These are phyloP conservation scores for Trichoderma koningiopsis DNA, from an alignment of 2,329 filamentous ascomycete species.

Conservation along the genomic window DNA sequence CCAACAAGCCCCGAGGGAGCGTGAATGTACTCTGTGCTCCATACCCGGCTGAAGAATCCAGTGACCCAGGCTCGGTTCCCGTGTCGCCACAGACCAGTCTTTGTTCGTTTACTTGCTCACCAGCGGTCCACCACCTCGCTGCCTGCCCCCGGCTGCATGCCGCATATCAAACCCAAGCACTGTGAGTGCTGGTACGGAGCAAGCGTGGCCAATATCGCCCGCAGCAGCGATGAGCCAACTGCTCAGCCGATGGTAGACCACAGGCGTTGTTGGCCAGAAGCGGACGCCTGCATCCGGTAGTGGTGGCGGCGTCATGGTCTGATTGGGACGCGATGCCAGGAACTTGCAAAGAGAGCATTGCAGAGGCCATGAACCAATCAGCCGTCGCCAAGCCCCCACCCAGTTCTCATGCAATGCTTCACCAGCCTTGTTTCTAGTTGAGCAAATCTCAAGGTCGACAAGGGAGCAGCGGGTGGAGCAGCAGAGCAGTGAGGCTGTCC, in stretches of 20 bases:
- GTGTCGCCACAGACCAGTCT: constrained; percentile 1
- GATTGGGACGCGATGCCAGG: constrained; percentile 28
- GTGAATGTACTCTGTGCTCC: background rate
- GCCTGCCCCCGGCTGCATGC: constrained; percentile 6
- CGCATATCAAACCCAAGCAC: background rate
- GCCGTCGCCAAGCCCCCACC: background rate
- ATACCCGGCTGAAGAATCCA: background rate
- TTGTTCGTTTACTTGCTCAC: background rate
- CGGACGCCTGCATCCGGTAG: constrained; percentile 29
- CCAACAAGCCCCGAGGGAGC: background rate
- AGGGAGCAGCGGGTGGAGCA: constrained; percentile 20
- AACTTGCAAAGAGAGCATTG: constrained; percentile 3
- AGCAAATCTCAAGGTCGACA: constrained; percentile 20
- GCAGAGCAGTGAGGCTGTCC: constrained; percentile 29
- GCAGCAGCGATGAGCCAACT: constrained; percentile 26
- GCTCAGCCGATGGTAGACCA: constrained; percentile 21
- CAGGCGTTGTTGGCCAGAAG: constrained; percentile 25
- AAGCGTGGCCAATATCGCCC: constrained; percentile 26
- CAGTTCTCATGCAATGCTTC: constrained; percentile 8
- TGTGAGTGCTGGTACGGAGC: background rate
- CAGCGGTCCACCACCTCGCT: background rate
- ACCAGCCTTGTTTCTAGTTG: constrained; percentile 25
- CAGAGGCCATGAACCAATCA: constrained; percentile 14
- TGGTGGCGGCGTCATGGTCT: constrained; percentile 24
- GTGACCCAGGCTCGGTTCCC: background rate